These are phyloP conservation scores for Telfairia occidentalis DNA, from an alignment of 331 rosid genomes.

Conservation along the genomic window DNA sequence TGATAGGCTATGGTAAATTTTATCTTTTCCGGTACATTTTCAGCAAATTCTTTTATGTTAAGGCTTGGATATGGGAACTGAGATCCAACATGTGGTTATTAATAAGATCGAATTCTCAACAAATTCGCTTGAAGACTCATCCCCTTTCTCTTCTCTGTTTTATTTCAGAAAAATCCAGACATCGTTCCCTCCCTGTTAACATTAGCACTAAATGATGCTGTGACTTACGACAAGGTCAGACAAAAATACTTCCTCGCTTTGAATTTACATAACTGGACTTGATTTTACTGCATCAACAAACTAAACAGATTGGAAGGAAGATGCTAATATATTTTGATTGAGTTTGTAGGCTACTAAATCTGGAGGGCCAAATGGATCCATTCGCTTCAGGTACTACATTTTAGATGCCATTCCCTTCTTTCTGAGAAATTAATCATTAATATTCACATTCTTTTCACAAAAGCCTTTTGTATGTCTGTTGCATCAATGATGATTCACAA, in stretches of 20 bases:
- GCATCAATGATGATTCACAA: not conserved
- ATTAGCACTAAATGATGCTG: constrained; percentile 77
- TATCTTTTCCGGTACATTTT: not conserved
- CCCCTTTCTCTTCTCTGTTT: constrained; percentile 3
- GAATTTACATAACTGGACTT: not conserved
- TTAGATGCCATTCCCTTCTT: not conserved
- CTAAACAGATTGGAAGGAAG: constrained; percentile 9
- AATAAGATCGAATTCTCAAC: not conserved
- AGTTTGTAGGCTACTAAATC: constrained; percentile 85
- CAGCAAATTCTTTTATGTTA: not conserved
- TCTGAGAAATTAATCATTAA: not conserved
- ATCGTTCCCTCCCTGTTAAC: constrained; percentile 48
- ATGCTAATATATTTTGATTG: constrained; percentile 26
- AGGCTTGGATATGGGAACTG: not conserved
- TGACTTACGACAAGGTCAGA: constrained; percentile 87
- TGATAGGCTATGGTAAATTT: not conserved
- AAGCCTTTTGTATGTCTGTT: not conserved
- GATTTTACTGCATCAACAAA: not conserved
- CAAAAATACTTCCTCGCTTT: constrained; percentile 1
- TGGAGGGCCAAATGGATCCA: constrained; percentile 91
- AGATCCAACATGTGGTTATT: not conserved
- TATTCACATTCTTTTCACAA: not conserved
- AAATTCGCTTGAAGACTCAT: not conserved
- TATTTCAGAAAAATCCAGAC: constrained; percentile 61
- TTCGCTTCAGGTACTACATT: constrained; percentile 61